These are phyloP conservation scores for Trichocladium uniseriatum DNA, from an alignment of 495 filamentous ascomycete genomes.

Conservation along the genomic window DNA sequence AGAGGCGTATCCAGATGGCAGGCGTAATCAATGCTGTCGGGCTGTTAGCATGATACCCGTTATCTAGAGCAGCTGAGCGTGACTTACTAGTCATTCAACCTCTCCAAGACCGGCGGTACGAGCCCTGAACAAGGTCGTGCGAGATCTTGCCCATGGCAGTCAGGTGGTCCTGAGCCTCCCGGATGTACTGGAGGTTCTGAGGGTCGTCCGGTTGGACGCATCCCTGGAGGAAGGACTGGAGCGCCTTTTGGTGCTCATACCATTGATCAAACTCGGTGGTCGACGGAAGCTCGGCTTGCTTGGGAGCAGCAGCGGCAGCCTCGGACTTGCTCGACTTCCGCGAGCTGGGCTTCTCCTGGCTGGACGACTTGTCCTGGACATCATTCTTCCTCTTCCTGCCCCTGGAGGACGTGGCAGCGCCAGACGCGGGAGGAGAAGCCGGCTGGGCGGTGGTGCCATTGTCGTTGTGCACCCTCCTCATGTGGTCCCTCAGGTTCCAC, in stretches of 20 bases:
- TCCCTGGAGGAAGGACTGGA: slow-evolving; percentile 34
- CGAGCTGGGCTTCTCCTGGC: slow-evolving; percentile 29
- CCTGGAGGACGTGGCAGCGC: slow-evolving; percentile 26
- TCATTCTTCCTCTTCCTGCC: slow-evolving; percentile 44
- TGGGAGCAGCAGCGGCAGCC: slow-evolving; percentile 22
- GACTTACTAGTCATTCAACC: slow-evolving; percentile 15
- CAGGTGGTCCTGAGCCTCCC: slow-evolving; percentile 36
- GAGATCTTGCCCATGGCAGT: slow-evolving; percentile 36
- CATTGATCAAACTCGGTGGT: slow-evolving; percentile 35
- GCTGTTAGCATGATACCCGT: background rate
- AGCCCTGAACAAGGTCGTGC: slow-evolving; percentile 16
- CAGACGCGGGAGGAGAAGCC: slow-evolving; percentile 29
- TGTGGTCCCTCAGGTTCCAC: slow-evolving; percentile 92
- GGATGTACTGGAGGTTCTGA: slow-evolving; percentile 34
- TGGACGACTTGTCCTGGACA: slow-evolving; percentile 26
- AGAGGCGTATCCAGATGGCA: background rate
- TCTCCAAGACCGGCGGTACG: slow-evolving; percentile 23
- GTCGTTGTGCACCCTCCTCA: slow-evolving; percentile 87
- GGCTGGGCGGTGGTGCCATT: slow-evolving; percentile 34
- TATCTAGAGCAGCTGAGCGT: background rate
- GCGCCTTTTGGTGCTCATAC: slow-evolving; percentile 40
- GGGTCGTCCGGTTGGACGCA: slow-evolving; percentile 38
- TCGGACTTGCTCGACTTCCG: slow-evolving; percentile 32
- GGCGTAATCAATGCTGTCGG: background rate
- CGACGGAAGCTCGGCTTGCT: slow-evolving; percentile 20